These are phyloP conservation scores for Seiridium unicorne DNA, from an alignment of 2,329 filamentous ascomycete genomes.

Conservation along the genomic window DNA sequence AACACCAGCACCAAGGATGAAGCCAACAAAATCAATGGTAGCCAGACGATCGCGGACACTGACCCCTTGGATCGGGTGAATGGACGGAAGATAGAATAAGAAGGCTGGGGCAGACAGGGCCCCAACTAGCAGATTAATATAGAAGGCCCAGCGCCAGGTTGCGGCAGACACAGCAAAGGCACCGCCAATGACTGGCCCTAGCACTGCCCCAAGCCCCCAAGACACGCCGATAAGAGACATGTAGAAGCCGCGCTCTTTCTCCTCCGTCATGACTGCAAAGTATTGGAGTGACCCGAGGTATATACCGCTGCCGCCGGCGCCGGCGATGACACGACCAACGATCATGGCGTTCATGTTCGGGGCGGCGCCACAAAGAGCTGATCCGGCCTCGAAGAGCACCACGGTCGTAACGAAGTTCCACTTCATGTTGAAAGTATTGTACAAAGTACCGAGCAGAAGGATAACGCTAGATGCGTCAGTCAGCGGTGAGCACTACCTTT, in stretches of 20 bases:
- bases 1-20: constrained; percentile 27
- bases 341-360: constrained; percentile 44
- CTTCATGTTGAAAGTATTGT: constrained; percentile 43
- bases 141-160: constrained; percentile 4
- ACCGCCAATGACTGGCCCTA: background rate
- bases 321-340: constrained; percentile 39
- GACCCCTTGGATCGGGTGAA: constrained; percentile 15
- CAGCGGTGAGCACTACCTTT: no score
- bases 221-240: background rate
- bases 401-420: constrained; percentile 28
- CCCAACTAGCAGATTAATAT: constrained; percentile 50
- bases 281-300: constrained; percentile 30
- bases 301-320: constrained; percentile 39
- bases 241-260: background rate
- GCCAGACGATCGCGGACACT: constrained; percentile 20
- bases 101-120: constrained; percentile 27
- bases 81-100: constrained; percentile 25
- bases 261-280: constrained; percentile 10
- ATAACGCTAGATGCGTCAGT: background rate
- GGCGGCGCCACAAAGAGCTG: constrained; percentile 38
- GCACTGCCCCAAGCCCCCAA: constrained; percentile 11
- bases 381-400: constrained; percentile 25
- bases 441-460: constrained; percentile 27
- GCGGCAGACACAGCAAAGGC: constrained; percentile 16
- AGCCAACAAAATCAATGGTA: constrained; percentile 42